phyloP scores from a whole-genome alignment of 2,329 filamentous ascomycete genomes.

The Fonsecaea monophora region DNA sequence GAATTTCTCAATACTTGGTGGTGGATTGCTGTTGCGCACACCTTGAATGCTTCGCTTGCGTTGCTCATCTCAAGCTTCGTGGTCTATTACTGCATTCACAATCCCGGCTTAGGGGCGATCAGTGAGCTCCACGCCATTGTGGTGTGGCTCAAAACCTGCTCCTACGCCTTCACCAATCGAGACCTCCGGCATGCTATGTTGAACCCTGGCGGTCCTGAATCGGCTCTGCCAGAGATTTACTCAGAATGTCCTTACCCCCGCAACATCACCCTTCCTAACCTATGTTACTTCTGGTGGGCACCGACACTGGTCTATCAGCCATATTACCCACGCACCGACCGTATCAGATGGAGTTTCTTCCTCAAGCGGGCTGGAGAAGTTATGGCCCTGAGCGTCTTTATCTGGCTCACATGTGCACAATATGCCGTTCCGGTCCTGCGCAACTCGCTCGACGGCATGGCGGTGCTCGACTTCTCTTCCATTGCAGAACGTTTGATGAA shows the following conservation, averaged over 20 bases:
- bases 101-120: constrained; percentile 90
- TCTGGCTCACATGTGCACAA: constrained; percentile 94
- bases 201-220: constrained; percentile 71
- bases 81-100: constrained; percentile 90
- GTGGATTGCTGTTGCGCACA: constrained; percentile 79
- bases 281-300: constrained; percentile 97
- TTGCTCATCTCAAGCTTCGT: constrained; percentile 80
- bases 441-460: constrained; percentile 89
- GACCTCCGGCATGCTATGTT: constrained; percentile 91
- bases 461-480: constrained; percentile 76
- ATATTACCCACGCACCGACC: constrained; percentile 83
- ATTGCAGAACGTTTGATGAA: constrained; percentile 93
- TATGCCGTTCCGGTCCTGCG: constrained; percentile 88
- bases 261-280: constrained; percentile 87
- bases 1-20: constrained; percentile 78
- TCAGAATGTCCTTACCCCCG: constrained; percentile 81
- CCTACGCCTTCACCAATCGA: constrained; percentile 95
- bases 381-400: constrained; percentile 79
- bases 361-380: constrained; percentile 81
- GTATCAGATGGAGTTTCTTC: constrained; percentile 87
- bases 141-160: constrained; percentile 94
- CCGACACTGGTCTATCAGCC: constrained; percentile 97
- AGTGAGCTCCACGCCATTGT: constrained; percentile 91
- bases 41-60: constrained; percentile 80
- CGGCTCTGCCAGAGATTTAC: constrained; percentile 81